Evolutionary conservation across 2,329 filamentous ascomycete genomes (phyloP), one percentile per base, ranked within the genome.

Genomic region (Aspergillaceae sp.): DNA sequence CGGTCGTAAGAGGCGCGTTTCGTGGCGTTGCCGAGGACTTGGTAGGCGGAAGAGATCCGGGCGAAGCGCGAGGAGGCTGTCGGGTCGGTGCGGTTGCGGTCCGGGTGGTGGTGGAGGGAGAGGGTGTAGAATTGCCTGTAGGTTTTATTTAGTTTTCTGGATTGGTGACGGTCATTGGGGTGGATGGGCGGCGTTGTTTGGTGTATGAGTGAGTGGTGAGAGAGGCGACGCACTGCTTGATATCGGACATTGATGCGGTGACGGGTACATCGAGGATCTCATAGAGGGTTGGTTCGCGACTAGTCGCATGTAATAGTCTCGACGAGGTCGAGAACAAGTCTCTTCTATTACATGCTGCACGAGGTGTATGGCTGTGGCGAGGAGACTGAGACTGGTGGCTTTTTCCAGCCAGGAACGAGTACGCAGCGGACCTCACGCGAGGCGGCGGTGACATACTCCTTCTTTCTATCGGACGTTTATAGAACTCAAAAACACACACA

Each of bases 71-170:
- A 71, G 3, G 82, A 75, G 51, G 90, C 86, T 48, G 71, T 63
- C 4, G 86, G 84, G 67, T 95, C 84, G 56, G 78, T 63, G 49
- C 77, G 87, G 74, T 97, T 94, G 63, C 83, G 82, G 75, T 98
- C 92, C 1, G 92, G 92, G 68, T 98, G 92, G 76, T 95, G 84
- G 45, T 78, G 72, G 70, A 96, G 94, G 61, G 89, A 95, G 64
- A 97, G 86, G 50, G 77, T 70, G 76, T 96, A 97, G 78, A 96
- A 98, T 64, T 80, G 70, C 56, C 71, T 74, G 42, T 42, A 19
- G 19, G 19, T 19, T 19, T 19, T 19, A 19, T 19, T 19, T 19
- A 19, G 19, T 19, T 19, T 19, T 19, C 19, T 19, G 19, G 19
- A 19, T 19, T 19, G 19, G 19, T 19, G 19, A 19, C 19, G 19